Evolutionary conservation across 2,329 filamentous ascomycete species (phyloP).

Genomic region (Sclerotiophoma versabilis): DNA sequence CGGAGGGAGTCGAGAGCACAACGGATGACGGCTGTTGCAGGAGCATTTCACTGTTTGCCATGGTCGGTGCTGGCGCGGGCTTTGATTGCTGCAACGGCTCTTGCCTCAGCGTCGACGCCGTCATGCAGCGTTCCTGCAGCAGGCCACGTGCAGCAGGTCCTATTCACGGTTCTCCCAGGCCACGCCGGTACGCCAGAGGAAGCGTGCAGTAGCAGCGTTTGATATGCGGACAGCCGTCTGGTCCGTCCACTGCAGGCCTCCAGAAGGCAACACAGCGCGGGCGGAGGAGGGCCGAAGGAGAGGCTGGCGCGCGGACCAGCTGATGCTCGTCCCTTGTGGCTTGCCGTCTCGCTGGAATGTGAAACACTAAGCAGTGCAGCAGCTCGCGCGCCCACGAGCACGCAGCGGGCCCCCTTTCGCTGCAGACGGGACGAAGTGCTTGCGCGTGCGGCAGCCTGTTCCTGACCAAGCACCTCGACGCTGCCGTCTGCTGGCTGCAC

Average conservation of each 20-base stretch:
- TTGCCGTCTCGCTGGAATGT: not conserved
- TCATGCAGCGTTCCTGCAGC: conserved; percentile 5
- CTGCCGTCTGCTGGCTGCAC: not conserved
- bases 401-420: conserved; percentile 3
- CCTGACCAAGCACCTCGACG: not conserved
- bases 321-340: conserved; percentile 3
- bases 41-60: not conserved
- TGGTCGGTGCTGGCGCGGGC: not conserved
- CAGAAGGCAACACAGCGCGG: not conserved
- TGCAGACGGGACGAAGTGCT: conserved; percentile 17
- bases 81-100: not conserved
- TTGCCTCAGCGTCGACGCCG: not conserved
- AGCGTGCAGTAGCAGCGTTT: conserved; percentile 8
- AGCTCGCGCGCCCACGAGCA: conserved; percentile 1
- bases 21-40: not conserved
- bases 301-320: not conserved
- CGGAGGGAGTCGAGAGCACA: not conserved
- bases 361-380: conserved; percentile 16
- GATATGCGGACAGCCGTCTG: conserved; percentile 1
- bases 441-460: not conserved
- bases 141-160: not conserved
- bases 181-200: not conserved
- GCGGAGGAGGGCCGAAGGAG: conserved; percentile 7
- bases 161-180: not conserved
- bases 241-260: not conserved